A percentile compares a stretch with the other conserved stretches of the same genome.
Evolutionary conservation across 176 grass and related monocot species (phyloP).

Genomic region (Hyparrhenia diplandra): DNA sequence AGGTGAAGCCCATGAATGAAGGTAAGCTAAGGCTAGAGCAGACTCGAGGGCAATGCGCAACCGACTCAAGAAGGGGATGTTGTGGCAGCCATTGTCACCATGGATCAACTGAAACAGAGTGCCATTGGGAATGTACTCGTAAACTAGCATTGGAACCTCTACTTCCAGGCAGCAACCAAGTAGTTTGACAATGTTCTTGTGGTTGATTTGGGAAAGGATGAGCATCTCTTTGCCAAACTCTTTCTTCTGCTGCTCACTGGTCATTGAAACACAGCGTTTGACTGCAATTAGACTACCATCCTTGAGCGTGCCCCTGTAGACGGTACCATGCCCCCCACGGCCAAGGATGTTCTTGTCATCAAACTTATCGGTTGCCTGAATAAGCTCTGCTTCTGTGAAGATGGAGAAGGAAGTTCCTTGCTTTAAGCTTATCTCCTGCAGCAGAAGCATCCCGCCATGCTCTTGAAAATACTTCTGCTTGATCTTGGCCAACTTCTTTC

Average conservation of each 20-base stretch:
- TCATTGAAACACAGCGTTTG: slow-evolving; percentile 26
- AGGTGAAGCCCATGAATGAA: slow-evolving; percentile 28
- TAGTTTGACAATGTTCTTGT: slow-evolving; percentile 46
- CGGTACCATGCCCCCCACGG: background rate
- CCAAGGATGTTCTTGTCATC: slow-evolving; percentile 21
- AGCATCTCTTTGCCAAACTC: slow-evolving; percentile 36
- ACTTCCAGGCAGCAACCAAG: slow-evolving; percentile 34
- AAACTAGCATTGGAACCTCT: slow-evolving; percentile 39
- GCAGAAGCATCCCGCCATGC: slow-evolving; percentile 26
- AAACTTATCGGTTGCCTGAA: slow-evolving; percentile 27
- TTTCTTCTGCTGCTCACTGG: slow-evolving; percentile 3
- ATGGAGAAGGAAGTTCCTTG: background rate
- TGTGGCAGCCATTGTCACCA: background rate
- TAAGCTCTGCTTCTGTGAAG: slow-evolving; percentile 29
- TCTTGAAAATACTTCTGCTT: slow-evolving; percentile 29
- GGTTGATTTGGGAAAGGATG: slow-evolving; percentile 35
- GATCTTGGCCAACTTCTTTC: slow-evolving; percentile 26
- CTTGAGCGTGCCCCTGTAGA: slow-evolving; percentile 26
- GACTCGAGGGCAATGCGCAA: slow-evolving; percentile 38
- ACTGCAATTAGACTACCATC: background rate
- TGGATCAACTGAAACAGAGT: slow-evolving; percentile 37
- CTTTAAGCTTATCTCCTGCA: slow-evolving; percentile 16
- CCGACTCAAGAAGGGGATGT: background rate
- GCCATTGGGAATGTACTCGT: slow-evolving; percentile 22
- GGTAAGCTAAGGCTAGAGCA: slow-evolving; percentile 22